phyloP scores from a whole-genome alignment of 75 land plant species.

The Sequoiadendron giganteum region DNA sequence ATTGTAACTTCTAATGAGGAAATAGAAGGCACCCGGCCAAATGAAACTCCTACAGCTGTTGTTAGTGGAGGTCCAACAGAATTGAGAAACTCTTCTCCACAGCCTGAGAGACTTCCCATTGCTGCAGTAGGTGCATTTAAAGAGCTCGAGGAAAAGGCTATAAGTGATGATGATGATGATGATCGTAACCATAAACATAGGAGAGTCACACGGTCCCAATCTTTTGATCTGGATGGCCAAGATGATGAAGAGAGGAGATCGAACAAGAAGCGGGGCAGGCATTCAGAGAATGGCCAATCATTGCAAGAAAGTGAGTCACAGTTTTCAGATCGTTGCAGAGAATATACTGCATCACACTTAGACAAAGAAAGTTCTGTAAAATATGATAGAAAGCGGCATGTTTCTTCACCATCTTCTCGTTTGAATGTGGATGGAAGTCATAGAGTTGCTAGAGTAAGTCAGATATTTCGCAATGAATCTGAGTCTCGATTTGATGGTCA shows the following conservation, averaged over 20 bases:
- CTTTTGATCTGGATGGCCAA: constrained; percentile 46
- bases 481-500: constrained; percentile 36
- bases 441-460: constrained; percentile 32
- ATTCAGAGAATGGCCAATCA: constrained; percentile 51
- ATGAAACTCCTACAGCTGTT: constrained; percentile 21
- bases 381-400: constrained; percentile 47
- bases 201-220: constrained; percentile 66
- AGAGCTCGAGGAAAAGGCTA: constrained; percentile 47
- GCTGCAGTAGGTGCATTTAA: constrained; percentile 7
- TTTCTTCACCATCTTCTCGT: constrained; percentile 14
- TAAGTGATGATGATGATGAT: constrained; percentile 89
- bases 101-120: constrained; percentile 24
- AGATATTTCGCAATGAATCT: constrained; percentile 37
- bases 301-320: constrained; percentile 47
- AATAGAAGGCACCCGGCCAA: constrained; percentile 15
- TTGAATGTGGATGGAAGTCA: constrained; percentile 36
- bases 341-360: constrained; percentile 3
- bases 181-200: constrained; percentile 98
- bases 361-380: constrained; percentile 43
- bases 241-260: constrained; percentile 33
- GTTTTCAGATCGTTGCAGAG: constrained; percentile 28
- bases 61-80: constrained; percentile 14
- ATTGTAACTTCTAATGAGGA: constrained; percentile 24
- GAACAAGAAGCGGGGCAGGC: constrained; percentile 39
- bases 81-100: constrained; percentile 19